These are phyloP conservation scores for Trichosporon sp. DNA, from an alignment of 1,284 basidiomycete species.

Conservation along the genomic window DNA sequence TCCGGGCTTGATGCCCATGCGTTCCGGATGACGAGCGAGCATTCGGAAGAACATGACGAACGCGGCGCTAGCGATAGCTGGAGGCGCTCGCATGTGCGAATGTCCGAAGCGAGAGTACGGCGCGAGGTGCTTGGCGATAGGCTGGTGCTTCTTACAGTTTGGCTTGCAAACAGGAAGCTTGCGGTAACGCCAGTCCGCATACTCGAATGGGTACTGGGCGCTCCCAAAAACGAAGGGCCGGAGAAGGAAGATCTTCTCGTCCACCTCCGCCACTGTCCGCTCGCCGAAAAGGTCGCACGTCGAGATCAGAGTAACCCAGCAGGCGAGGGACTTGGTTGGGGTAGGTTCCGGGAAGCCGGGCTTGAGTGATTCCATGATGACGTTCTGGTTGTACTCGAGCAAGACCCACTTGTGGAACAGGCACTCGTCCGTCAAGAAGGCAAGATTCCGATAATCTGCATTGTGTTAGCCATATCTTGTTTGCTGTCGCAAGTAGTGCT, in stretches of 20 bases:
- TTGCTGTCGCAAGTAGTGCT: slow-evolving; percentile 23
- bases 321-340: slow-evolving; percentile 38
- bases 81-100: slow-evolving; percentile 38
- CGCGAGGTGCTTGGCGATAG: slow-evolving; percentile 26
- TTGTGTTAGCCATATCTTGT: slow-evolving; percentile 5
- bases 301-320: slow-evolving; percentile 38
- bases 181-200: slow-evolving; percentile 51
- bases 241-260: slow-evolving; percentile 54
- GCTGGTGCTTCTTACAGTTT: slow-evolving; percentile 24
- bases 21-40: slow-evolving; percentile 37
- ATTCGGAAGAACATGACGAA: slow-evolving; percentile 39
- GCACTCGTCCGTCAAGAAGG: slow-evolving; percentile 43
- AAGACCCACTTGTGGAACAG: slow-evolving; percentile 39
- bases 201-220: slow-evolving; percentile 52
- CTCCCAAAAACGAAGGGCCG: slow-evolving; percentile 55
- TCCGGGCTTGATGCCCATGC: slow-evolving; percentile 28
- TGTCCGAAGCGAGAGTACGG: slow-evolving; percentile 44
- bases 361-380: slow-evolving; percentile 46
- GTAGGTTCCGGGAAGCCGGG: slow-evolving; percentile 49
- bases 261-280: slow-evolving; percentile 49
- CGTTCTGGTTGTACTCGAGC: slow-evolving; percentile 43
- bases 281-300: slow-evolving; percentile 32
- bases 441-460: slow-evolving; percentile 48
- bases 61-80: slow-evolving; percentile 33
- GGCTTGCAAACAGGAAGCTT: slow-evolving; percentile 41